Evolutionary conservation across 352 stramenopile species (phyloP).

Genomic region (Globisporangium nagaii): DNA sequence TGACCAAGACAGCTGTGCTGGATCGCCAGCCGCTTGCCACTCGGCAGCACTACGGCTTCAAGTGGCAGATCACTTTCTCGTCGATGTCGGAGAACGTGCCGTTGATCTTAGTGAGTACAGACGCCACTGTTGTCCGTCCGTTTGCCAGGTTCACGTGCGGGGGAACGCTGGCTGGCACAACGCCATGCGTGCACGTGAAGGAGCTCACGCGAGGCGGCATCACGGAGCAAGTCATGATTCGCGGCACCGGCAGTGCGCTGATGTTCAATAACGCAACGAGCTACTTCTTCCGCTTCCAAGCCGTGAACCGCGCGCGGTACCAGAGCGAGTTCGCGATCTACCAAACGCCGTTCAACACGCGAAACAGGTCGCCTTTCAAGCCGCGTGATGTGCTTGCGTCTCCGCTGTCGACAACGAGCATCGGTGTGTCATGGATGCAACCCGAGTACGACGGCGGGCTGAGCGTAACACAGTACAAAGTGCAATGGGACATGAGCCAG

Average conservation of each 20-base stretch:
- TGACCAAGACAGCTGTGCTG: constrained; percentile 27
- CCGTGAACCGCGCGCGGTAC: constrained; percentile 27
- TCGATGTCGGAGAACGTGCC: constrained; percentile 26
- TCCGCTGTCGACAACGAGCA: constrained; percentile 24
- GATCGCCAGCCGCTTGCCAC: constrained; percentile 19
- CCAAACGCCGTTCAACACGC: constrained; percentile 17
- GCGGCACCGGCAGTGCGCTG: not conserved
- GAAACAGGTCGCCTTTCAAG: constrained; percentile 20
- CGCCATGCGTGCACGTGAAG: constrained; percentile 37
- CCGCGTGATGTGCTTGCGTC: constrained; percentile 25
- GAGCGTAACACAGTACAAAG: constrained; percentile 84
- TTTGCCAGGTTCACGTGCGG: constrained; percentile 45
- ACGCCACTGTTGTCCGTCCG: constrained; percentile 19
- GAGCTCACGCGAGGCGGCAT: constrained; percentile 34
- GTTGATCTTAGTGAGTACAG: constrained; percentile 39
- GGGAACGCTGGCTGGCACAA: constrained; percentile 48
- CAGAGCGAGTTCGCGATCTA: constrained; percentile 19
- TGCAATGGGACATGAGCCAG: constrained; percentile 90
- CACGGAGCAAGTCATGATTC: constrained; percentile 15
- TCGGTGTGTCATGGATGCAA: constrained; percentile 73
- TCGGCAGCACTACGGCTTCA: constrained; percentile 47
- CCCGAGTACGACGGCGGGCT: constrained; percentile 67
- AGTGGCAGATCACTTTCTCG: constrained; percentile 65
- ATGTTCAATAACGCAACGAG: constrained; percentile 19
- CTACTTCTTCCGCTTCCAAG: constrained; percentile 39